Conservation (phyloP, 352 stramenopile genomes). For the Thalassiosira hispida region DNA sequence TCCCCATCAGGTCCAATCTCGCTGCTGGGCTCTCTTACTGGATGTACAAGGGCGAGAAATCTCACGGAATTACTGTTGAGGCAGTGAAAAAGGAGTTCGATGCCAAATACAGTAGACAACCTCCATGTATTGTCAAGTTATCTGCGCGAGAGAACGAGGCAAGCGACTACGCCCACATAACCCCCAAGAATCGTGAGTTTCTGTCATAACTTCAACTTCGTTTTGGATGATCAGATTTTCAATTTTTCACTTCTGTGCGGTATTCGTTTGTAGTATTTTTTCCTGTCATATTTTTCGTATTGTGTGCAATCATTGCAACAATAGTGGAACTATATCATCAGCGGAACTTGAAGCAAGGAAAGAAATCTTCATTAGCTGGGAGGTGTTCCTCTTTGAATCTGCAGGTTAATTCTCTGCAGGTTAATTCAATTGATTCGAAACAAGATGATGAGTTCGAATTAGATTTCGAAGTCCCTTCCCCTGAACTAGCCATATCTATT, state of each 20-base stretch:
- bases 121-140: neutral
- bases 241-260: too few relatives aligned
- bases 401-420: too few relatives aligned
- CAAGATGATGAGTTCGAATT: too few relatives aligned
- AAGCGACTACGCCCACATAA: neutral
- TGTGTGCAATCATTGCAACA: neutral
- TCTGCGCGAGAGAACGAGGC: neutral
- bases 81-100: neutral
- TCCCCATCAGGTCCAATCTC: neutral
- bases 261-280: neutral
- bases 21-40: slow-evolving; percentile 3
- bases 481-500: too few relatives aligned
- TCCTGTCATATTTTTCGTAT: neutral
- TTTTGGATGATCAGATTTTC: too few relatives aligned
- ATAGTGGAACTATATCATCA: neutral
- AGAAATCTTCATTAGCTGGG: neutral
- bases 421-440: too few relatives aligned
- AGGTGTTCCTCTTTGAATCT: neutral
- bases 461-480: too few relatives aligned
- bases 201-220: too few relatives aligned
- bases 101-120: neutral
- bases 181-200: neutral
- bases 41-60: neutral
- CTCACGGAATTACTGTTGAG: neutral
- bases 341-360: neutral